Conservation (phyloP, 305 asterid genomes). For the Ilex paraguariensis region DNA sequence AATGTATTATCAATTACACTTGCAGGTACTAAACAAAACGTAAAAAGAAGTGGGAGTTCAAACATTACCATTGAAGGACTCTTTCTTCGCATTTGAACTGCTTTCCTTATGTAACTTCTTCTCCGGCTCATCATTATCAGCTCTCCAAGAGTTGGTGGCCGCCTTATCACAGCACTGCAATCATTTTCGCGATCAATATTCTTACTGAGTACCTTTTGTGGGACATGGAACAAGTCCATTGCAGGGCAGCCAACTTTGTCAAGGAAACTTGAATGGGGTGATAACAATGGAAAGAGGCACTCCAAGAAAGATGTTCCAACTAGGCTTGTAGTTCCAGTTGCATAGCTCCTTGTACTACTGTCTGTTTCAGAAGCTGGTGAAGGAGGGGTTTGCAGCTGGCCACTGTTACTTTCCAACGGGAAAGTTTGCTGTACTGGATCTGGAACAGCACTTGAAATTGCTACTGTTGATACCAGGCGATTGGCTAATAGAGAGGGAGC, state of each 20-base stretch:
- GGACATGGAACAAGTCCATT: conserved; percentile 17
- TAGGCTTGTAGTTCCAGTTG: conserved; percentile 48
- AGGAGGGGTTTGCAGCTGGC: conserved; percentile 29
- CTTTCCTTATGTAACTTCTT: conserved; percentile 49
- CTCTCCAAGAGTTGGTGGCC: conserved; percentile 77
- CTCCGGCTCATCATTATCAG: conserved; percentile 83
- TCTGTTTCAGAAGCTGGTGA: conserved; percentile 58
- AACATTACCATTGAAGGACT: conserved; percentile 2
- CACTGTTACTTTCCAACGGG: conserved; percentile 24
- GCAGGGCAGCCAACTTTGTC: conserved; percentile 28
- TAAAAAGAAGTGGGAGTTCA: conserved; percentile 75
- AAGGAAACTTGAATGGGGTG: conserved; percentile 25
- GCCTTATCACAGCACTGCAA: conserved; percentile 31
- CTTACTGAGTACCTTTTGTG: conserved; percentile 13
- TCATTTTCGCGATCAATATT: conserved; percentile 27
- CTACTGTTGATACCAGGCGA: conserved; percentile 31
- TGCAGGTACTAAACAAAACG: conserved; percentile 26
- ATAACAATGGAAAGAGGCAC: conserved; percentile 73
- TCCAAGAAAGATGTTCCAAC: conserved; percentile 69
- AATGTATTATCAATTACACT: conserved; percentile 17
- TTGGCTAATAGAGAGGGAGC: conserved; percentile 54
- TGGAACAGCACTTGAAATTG: conserved; percentile 34
- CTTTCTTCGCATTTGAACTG: conserved; percentile 34
- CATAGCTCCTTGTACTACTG: conserved; percentile 39
- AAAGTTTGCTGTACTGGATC: conserved; percentile 26